Base-by-base conservation (phyloP, 2,329 filamentous ascomycete genomes). In the Calonectria leucothoes region DNA sequence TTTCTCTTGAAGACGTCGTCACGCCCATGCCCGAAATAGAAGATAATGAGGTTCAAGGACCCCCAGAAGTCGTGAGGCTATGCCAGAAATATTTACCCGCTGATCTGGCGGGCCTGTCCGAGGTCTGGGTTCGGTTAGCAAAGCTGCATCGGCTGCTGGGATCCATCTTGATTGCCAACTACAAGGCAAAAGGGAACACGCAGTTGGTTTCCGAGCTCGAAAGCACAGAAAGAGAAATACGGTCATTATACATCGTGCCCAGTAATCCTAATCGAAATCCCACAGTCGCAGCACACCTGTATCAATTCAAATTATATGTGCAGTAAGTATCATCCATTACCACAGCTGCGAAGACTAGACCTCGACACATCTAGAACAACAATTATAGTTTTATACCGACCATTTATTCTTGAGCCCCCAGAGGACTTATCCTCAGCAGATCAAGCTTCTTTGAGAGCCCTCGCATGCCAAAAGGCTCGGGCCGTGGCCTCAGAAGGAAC, bases 1-100 rank as follows among this genome's bases (percentile, higher is more conserved):
- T 76, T 45, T 75, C 59, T 4, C 37, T 77, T 0, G 67, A 76
- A n/a, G 67, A 77, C 39, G 70, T 48, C 27, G 37, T 71, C 15
- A 59, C 66, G 8, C 55, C 59, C 2, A 33, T 70, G 6, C 65
- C 68, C 1, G 69, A 31, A 27, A 25, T 23, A 3, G 31, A 63
- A 15, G 69, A 69, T 15, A 52, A 39, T 7, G 42, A 71, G 20
- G 51, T 27, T 17, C 23, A 35, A 33, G 33, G 35, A 42, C 27
- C 57, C 23, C 39, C 25, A 8, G 31, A 39, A 37, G 49, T 51
- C 14, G 11, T 25, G 15, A 12, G 42, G 55, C 11, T 6, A n/a
- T 31, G 48, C 25, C 39, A 68, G n/a, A 63, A 51, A 15, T 66
- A 52, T 31, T 45, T 65, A 3, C 70, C 70, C 4, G 48, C 27